phyloP scores from a whole-genome alignment of 768 basidiomycete genomes.

The Paxillus rubicundulus region DNA sequence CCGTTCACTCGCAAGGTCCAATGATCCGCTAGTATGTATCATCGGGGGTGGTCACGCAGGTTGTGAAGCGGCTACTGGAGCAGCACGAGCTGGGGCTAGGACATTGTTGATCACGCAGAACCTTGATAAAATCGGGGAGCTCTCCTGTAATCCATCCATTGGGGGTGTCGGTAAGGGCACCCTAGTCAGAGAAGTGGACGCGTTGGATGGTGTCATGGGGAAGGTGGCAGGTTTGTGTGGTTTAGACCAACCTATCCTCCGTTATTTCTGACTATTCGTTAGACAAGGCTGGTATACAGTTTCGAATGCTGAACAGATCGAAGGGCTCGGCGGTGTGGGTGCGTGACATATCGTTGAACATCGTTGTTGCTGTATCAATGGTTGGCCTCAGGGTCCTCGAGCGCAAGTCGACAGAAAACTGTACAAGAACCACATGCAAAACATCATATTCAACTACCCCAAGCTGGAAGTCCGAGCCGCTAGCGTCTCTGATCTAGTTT shows the following conservation, averaged over 20 bases:
- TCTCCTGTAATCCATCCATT: slow-evolving; percentile 91
- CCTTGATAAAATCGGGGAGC: slow-evolving; percentile 73
- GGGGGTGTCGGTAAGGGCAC: slow-evolving; percentile 93
- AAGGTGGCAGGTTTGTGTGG: slow-evolving; percentile 63
- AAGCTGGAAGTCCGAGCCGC: slow-evolving; percentile 68
- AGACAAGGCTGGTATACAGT: slow-evolving; percentile 90
- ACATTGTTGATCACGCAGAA: slow-evolving; percentile 83
- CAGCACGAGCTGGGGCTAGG: slow-evolving; percentile 78
- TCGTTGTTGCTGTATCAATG: not conserved
- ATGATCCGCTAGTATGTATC: slow-evolving; percentile 62
- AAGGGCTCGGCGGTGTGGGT: slow-evolving; percentile 92
- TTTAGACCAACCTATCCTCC: not conserved
- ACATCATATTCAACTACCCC: slow-evolving; percentile 58
- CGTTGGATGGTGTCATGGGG: slow-evolving; percentile 85
- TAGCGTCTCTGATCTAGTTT: slow-evolving; percentile 76
- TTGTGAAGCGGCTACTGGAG: slow-evolving; percentile 85
- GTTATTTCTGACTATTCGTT: not conserved
- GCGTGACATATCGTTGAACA: slow-evolving; percentile 17
- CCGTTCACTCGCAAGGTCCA: slow-evolving; percentile 36
- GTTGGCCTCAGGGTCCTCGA: slow-evolving; percentile 65
- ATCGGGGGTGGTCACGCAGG: slow-evolving; percentile 94
- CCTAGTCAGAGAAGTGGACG: slow-evolving; percentile 87
- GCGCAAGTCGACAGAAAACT: slow-evolving; percentile 86
- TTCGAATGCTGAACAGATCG: slow-evolving; percentile 79
- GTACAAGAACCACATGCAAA: slow-evolving; percentile 83